Percentiles rank a stretch among this genome's conserved stretches.
These are phyloP conservation scores for Strobilomyces dryophilus DNA, from an alignment of 768 basidiomycete genomes.

Conservation along the genomic window DNA sequence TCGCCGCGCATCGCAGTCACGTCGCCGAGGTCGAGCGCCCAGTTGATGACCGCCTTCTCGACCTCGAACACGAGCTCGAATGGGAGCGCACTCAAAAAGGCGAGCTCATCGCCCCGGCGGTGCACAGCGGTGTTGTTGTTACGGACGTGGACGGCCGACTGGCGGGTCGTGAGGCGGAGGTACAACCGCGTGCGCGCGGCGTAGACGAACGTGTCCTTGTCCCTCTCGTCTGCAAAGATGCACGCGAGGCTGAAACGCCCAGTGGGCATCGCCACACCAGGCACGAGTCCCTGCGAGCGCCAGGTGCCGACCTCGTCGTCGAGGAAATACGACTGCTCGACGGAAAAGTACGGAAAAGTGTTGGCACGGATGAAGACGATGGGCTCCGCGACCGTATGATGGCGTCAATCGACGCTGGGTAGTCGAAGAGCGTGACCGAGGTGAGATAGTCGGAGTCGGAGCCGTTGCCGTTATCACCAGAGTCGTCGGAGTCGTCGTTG, in stretches of 20 bases:
- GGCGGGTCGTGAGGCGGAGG: constrained; percentile 6
- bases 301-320: background rate
- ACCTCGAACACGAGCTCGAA: constrained; percentile 37
- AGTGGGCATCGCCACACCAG: constrained; percentile 22
- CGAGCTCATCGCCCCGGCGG: constrained; percentile 9
- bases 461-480: too few species aligned
- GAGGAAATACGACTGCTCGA: background rate
- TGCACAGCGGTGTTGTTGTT: constrained; percentile 11
- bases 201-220: constrained; percentile 29
- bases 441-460: too few species aligned
- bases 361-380: constrained; percentile 32
- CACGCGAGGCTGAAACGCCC: constrained; percentile 29
- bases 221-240: constrained; percentile 23
- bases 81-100: constrained; percentile 24
- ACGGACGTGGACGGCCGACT: constrained; percentile 14
- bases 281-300: constrained; percentile 27
- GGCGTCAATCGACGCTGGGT: constrained; percentile 18
- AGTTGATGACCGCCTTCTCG: constrained; percentile 34
- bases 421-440: constrained; percentile 17
- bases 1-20: constrained; percentile 17
- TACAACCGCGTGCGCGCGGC: constrained; percentile 21
- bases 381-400: constrained; percentile 15
- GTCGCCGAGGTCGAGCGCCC: constrained; percentile 22
- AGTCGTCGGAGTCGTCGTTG: too few species aligned
- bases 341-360: constrained; percentile 29